phyloP scores from a whole-genome alignment of 164 flowering plant species.

The Vitis amurensis region DNA sequence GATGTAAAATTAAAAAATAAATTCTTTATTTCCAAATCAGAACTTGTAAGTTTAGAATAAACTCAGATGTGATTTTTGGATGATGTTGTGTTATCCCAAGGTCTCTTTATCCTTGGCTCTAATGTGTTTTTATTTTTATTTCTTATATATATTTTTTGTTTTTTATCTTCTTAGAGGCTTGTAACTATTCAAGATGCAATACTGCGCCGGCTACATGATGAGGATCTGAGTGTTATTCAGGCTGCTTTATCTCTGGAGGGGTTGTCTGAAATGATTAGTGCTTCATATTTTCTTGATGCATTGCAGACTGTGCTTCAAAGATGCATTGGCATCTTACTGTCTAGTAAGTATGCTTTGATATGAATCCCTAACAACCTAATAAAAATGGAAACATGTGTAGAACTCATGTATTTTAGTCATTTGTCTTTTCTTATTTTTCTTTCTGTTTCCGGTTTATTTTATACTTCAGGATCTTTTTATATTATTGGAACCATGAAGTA shows the following conservation, averaged over 20 bases:
- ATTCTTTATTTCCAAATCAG: too few species aligned
- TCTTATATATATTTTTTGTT: slow-evolving; percentile 2
- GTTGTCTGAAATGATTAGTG: slow-evolving; percentile 39
- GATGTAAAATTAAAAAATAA: too few species aligned
- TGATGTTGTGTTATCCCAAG: too few species aligned
- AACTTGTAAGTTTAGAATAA: too few species aligned
- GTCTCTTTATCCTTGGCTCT: too few species aligned
- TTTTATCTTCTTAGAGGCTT: slow-evolving; percentile 48
- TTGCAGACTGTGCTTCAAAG: slow-evolving; percentile 46
- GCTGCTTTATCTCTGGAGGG: slow-evolving; percentile 60
- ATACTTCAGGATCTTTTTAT: too few species aligned
- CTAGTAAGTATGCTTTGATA: slow-evolving; percentile 34
- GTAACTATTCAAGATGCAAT: slow-evolving; percentile 59
- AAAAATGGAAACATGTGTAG: too few species aligned
- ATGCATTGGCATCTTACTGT: slow-evolving; percentile 39
- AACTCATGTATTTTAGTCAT: too few species aligned
- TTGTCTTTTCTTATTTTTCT: too few species aligned
- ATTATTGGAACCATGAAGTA: too few species aligned
- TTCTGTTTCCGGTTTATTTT: too few species aligned
- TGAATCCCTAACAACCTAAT: neutral
- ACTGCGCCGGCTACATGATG: slow-evolving; percentile 63
- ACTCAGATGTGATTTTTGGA: too few species aligned
- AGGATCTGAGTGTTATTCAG: slow-evolving; percentile 72
- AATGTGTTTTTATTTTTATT: neutral
- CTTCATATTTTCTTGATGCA: slow-evolving; percentile 49